Percentiles rank a stretch among this genome's conserved stretches.
These are phyloP conservation scores for Aspergillus campestris DNA, from an alignment of 495 filamentous ascomycete species.

Conservation along the genomic window DNA sequence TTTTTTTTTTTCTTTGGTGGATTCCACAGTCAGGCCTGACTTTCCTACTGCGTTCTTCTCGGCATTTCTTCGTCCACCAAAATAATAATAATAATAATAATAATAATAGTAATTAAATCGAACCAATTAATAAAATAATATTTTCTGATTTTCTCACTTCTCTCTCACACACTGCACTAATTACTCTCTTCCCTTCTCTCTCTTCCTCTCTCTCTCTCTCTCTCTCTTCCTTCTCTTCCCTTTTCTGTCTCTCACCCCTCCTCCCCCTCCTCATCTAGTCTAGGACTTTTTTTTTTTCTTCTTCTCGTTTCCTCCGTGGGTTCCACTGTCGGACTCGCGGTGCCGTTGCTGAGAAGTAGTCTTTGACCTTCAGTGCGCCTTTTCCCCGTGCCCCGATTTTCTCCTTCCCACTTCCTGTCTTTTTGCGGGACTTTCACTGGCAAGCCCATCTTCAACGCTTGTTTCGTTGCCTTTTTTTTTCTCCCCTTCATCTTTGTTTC, in stretches of 20 bases:
- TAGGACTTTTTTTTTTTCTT: slow-evolving; percentile 14
- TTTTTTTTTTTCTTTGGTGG: not conserved
- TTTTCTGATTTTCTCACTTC: slow-evolving; percentile 4
- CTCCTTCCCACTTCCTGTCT: slow-evolving; percentile 10
- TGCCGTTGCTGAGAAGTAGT: slow-evolving; percentile 14
- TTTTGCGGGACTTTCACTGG: slow-evolving; percentile 14
- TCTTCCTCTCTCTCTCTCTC: slow-evolving; percentile 9
- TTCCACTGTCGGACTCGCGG: slow-evolving; percentile 5
- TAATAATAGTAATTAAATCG: too few relatives aligned
- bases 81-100: too few relatives aligned
- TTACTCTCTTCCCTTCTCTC: slow-evolving; percentile 15
- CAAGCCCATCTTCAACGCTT: slow-evolving; percentile 16
- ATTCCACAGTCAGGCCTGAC: slow-evolving; percentile 12
- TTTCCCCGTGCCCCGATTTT: slow-evolving; percentile 11
- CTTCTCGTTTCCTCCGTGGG: slow-evolving; percentile 15
- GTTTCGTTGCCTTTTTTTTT: slow-evolving; percentile 8
- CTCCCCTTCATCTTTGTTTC: slow-evolving; percentile 4
- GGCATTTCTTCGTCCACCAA: too few relatives aligned
- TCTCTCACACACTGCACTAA: slow-evolving; percentile 2
- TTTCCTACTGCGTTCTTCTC: not conserved
- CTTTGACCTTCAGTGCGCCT: slow-evolving; percentile 15
- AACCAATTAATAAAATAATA: not conserved
- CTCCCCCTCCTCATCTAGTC: slow-evolving; percentile 8
- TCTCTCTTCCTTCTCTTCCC: slow-evolving; percentile 17
- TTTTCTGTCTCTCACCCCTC: slow-evolving; percentile 15